Evolutionary conservation across 2,329 filamentous ascomycete genomes (phyloP).

Genomic region (Pochonia chlamydosporia): DNA sequence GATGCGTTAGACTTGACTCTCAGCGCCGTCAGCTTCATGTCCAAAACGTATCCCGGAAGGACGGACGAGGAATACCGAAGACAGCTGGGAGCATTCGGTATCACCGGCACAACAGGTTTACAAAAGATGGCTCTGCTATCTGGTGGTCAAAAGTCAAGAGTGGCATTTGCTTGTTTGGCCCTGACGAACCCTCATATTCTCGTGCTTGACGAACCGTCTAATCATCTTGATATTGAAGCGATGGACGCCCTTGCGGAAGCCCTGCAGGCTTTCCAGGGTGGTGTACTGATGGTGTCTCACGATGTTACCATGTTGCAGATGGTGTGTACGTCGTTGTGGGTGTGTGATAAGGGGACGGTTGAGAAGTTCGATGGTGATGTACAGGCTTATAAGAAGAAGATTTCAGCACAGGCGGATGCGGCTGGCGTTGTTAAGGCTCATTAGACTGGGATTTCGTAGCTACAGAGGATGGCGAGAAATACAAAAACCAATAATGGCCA

Average conservation of each 20-base stretch:
- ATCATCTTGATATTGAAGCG: slow-evolving; percentile 97
- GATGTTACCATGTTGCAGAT: slow-evolving; percentile 98
- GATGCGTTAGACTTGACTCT: slow-evolving; percentile 87
- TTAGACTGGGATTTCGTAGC: slow-evolving; percentile 19
- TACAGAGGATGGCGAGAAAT: neutral
- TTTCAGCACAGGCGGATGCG: slow-evolving; percentile 80
- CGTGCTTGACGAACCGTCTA: slow-evolving; percentile 96
- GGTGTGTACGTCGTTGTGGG: slow-evolving; percentile 92
- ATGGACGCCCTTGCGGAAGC: slow-evolving; percentile 93
- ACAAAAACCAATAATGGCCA: too few species aligned
- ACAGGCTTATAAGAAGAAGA: slow-evolving; percentile 95
- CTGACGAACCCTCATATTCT: slow-evolving; percentile 94
- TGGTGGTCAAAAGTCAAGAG: slow-evolving; percentile 96
- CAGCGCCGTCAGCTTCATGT: slow-evolving; percentile 94
- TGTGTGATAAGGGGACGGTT: slow-evolving; percentile 89
- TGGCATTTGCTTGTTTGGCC: slow-evolving; percentile 94
- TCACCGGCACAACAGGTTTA: slow-evolving; percentile 90
- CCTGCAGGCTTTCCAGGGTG: slow-evolving; percentile 80
- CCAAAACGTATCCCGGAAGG: slow-evolving; percentile 81
- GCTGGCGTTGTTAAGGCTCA: slow-evolving; percentile 75
- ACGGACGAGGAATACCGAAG: slow-evolving; percentile 96
- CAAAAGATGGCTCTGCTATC: slow-evolving; percentile 94
- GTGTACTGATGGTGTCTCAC: slow-evolving; percentile 97
- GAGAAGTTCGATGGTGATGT: slow-evolving; percentile 96
- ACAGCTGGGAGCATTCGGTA: slow-evolving; percentile 83